Conservation (phyloP, 192 early-diverging fungal species). For the Mycoemilia scoparia region DNA sequence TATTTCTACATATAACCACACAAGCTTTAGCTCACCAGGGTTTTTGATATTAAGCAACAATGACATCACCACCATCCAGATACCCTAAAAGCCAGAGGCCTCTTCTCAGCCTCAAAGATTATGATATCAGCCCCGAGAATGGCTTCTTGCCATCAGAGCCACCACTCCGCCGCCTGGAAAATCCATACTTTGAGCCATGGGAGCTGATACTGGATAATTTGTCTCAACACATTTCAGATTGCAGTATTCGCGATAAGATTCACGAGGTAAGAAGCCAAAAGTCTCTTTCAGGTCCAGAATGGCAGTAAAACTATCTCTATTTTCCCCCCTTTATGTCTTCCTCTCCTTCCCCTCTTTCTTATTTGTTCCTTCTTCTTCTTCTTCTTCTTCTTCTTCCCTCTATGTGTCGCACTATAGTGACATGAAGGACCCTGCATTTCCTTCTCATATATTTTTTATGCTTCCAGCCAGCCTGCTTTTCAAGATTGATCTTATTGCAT, state of each 20-base stretch:
- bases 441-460: background rate
- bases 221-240: constrained; percentile 51
- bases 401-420: constrained; percentile 1
- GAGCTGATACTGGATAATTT: constrained; percentile 62
- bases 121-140: constrained; percentile 61
- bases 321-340: background rate
- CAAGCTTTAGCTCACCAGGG: too few species aligned
- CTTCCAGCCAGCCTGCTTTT: background rate
- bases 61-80: too few species aligned
- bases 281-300: background rate
- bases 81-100: too few species aligned
- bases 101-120: constrained; percentile 47
- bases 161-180: constrained; percentile 52
- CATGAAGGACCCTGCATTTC: background rate
- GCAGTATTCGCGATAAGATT: constrained; percentile 42
- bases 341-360: too few species aligned
- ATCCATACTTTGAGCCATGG: constrained; percentile 75
- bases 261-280: constrained; percentile 34
- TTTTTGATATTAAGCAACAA: too few species aligned
- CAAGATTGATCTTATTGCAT: background rate
- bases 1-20: too few species aligned
- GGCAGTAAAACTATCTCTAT: background rate
- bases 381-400: too few species aligned
- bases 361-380: too few species aligned
- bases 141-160: constrained; percentile 73